Base-by-base conservation (phyloP, 2,329 filamentous ascomycete genomes). In the Balansia obtecta region DNA sequence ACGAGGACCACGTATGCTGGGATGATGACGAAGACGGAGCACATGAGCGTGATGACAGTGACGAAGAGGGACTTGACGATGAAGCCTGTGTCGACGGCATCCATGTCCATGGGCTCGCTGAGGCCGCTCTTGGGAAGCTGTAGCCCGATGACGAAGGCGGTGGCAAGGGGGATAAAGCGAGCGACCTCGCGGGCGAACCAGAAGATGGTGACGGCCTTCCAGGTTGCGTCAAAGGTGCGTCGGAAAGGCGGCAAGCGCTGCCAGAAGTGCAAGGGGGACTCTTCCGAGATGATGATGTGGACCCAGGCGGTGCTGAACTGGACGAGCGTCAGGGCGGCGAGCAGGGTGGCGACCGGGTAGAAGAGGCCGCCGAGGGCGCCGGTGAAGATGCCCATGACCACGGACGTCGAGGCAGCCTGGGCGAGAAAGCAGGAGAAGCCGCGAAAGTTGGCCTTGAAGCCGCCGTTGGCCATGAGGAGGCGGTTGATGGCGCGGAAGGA, bases 281-380 rank as follows among this genome's bases (percentile, higher is more conserved):
- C 80, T 49, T 80, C 73, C 2, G 87, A 83, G 62, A 96, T 89
- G 63, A 95, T 80, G 60, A 86, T 83, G 65, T 95, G 88, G 3
- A 89, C 86, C 88, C 89, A 95, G 49, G 80, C 77, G 57, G 90
- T 78, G 63, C 80, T 77, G 52, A 91, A 66, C 60, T 85, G 85
- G 38, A 84, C 77, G 33, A 86, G 71, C 18, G 77, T 65, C 20
- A 91, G 65, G 48, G 77, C 73, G 27, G 79, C 72, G 41, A 85
- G 51, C 46, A 83, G 73, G 49, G 73, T 73, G 49, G 59, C 59
- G 44, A 63, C 27, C 44, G 68, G 55, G 55, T 68, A 61, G 49
- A 82, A 56, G 47, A 71, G 61, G 51, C 71, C 65, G 52, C 74
- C 67, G 18, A 78, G 61, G 39, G 70, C 56, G 34, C 61, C 59